Percentiles rank a stretch among this genome's conserved stretches.
Evolutionary conservation across 1,139 yeast genomes (phyloP).

Genomic region (Blastobotrys elegans): DNA sequence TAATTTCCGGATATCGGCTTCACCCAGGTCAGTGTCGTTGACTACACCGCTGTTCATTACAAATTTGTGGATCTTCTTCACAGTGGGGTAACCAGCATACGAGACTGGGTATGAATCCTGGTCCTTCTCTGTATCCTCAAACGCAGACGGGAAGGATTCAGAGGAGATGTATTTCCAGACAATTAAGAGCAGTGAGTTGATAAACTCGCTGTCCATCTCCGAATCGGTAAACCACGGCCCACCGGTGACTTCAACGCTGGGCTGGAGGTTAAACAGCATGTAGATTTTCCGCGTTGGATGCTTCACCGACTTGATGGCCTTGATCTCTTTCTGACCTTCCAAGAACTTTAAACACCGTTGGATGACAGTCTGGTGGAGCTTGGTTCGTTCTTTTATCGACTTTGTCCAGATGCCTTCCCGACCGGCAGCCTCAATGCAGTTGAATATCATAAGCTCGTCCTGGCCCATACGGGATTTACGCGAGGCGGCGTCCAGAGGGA

Average conservation of each 20-base stretch:
- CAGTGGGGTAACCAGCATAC: slow-evolving; percentile 60
- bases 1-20: slow-evolving; percentile 68
- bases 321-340: slow-evolving; percentile 81
- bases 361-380: slow-evolving; percentile 89
- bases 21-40: slow-evolving; percentile 69
- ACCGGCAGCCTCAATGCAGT: slow-evolving; percentile 86
- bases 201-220: slow-evolving; percentile 90
- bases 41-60: slow-evolving; percentile 63
- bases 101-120: slow-evolving; percentile 47
- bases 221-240: slow-evolving; percentile 99
- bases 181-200: slow-evolving; percentile 74
- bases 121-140: slow-evolving; percentile 17
- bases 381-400: slow-evolving; percentile 84
- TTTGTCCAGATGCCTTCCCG: slow-evolving; percentile 95
- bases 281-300: slow-evolving; percentile 95
- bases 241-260: slow-evolving; percentile 93
- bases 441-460: slow-evolving; percentile 89
- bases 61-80: slow-evolving; percentile 69
- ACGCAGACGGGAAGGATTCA: slow-evolving; percentile 67
- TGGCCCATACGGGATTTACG: slow-evolving; percentile 63
- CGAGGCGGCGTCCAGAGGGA: slow-evolving; percentile 32
- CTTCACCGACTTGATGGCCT: slow-evolving; percentile 86
- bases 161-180: slow-evolving; percentile 83
- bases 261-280: slow-evolving; percentile 90
- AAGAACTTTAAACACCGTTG: slow-evolving; percentile 75